Percentiles rank a stretch among this genome's conserved stretches.
Conservation (phyloP, 352 stramenopile species). For the Aphanomyces astaci region DNA sequence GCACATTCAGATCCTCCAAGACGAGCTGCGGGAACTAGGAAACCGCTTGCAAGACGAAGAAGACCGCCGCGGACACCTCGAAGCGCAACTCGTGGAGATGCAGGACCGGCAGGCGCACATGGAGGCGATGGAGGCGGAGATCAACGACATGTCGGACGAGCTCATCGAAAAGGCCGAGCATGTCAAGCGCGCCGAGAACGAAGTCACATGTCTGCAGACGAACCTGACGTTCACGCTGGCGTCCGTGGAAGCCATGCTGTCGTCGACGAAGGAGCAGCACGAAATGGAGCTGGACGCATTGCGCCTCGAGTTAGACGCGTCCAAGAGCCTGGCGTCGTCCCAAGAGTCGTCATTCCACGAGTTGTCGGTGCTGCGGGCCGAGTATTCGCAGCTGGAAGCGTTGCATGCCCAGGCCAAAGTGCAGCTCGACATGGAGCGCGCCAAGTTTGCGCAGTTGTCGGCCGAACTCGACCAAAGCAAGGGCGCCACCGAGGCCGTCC, state of each 20-base stretch:
- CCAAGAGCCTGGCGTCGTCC: neutral
- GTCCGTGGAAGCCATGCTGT: conserved; percentile 17
- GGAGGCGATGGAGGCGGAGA: conserved; percentile 66
- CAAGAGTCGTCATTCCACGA: conserved; percentile 24
- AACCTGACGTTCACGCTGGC: conserved; percentile 4
- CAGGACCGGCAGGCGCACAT: conserved; percentile 51
- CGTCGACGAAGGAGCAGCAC: conserved; percentile 18
- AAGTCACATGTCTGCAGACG: neutral
- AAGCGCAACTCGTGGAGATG: conserved; percentile 48
- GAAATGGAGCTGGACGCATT: neutral
- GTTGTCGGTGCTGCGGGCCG: conserved; percentile 39
- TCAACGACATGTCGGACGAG: conserved; percentile 72
- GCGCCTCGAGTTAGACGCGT: neutral
- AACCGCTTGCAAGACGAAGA: conserved; percentile 55
- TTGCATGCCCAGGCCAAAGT: conserved; percentile 36
- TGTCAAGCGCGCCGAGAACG: conserved; percentile 30
- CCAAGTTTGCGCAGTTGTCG: conserved; percentile 37
- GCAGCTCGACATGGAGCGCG: conserved; percentile 38
- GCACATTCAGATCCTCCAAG: conserved; percentile 24
- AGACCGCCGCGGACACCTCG: conserved; percentile 42
- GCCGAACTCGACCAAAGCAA: conserved; percentile 32
- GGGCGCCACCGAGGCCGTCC: neutral
- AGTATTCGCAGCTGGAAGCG: conserved; percentile 50
- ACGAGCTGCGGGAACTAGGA: conserved; percentile 59
- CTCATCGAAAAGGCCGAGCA: conserved; percentile 67